Conservation (phyloP, 2,329 filamentous ascomycete genomes). For the Fusarium liriodendri region DNA sequence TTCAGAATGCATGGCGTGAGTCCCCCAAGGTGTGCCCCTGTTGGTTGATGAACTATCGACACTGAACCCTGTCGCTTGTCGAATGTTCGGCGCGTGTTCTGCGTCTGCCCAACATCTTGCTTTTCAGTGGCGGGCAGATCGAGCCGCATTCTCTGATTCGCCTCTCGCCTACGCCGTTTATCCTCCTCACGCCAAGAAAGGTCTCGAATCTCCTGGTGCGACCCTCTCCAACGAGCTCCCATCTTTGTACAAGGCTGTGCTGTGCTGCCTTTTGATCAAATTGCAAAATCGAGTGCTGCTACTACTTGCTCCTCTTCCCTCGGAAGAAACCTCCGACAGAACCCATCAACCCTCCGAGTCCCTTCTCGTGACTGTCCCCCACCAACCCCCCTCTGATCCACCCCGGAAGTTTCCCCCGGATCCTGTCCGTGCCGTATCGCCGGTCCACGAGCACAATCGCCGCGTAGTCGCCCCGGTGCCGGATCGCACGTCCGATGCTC, state of each 20-base stretch:
- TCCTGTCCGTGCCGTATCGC: constrained; percentile 79
- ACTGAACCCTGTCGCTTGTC: constrained; percentile 18
- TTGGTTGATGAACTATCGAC: not conserved
- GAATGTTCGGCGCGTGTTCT: constrained; percentile 40
- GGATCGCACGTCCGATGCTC: constrained; percentile 91
- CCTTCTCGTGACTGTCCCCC: constrained; percentile 59
- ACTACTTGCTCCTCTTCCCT: constrained; percentile 51
- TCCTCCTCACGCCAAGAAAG: constrained; percentile 22
- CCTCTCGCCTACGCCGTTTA: constrained; percentile 23
- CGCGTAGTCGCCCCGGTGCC: constrained; percentile 90
- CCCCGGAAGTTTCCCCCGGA: constrained; percentile 82
- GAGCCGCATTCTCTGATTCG: constrained; percentile 23
- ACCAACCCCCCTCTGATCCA: constrained; percentile 85
- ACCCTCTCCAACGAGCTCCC: constrained; percentile 21
- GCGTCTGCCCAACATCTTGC: constrained; percentile 17
- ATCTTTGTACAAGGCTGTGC: constrained; percentile 21
- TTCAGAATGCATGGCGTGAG: not conserved
- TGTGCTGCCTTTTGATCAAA: no score
- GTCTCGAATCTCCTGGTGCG: constrained; percentile 23
- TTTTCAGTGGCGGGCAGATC: not conserved
- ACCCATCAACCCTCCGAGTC: constrained; percentile 69
- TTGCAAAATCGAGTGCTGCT: no score
- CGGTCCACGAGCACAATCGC: constrained; percentile 87
- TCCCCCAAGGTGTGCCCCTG: not conserved
- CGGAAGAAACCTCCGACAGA: constrained; percentile 69